These are phyloP conservation scores for Suhomyces bribrorum DNA, from an alignment of 1,139 yeast species.

Conservation along the genomic window DNA sequence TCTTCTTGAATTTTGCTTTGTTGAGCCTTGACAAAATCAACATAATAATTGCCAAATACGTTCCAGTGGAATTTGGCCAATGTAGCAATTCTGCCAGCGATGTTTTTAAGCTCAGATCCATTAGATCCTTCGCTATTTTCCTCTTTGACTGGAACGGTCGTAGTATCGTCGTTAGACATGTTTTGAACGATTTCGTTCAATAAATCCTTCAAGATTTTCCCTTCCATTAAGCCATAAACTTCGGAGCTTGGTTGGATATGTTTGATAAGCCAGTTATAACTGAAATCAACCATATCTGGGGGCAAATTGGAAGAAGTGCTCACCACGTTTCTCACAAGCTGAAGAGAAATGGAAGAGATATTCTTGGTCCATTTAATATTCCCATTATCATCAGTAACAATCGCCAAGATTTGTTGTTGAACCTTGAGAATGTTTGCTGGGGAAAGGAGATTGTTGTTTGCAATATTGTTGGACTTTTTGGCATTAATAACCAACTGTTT, in stretches of 20 bases:
- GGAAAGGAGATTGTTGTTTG: conserved; percentile 23
- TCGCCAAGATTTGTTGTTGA: conserved; percentile 68
- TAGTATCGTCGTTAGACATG: conserved; percentile 9
- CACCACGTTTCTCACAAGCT: conserved; percentile 53
- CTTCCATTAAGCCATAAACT: conserved; percentile 77
- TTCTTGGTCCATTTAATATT: conserved; percentile 90
- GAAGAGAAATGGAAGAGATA: conserved; percentile 70
- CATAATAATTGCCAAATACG: conserved; percentile 63
- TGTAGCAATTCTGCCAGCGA: conserved; percentile 55
- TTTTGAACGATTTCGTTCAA: conserved; percentile 31
- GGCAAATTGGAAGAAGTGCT: conserved; percentile 28
- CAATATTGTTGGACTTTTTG: conserved; percentile 23
- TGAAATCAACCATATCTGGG: conserved; percentile 56
- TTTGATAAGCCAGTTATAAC: conserved; percentile 77
- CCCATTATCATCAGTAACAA: conserved; percentile 83
- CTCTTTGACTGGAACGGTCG: conserved; percentile 5
- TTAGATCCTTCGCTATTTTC: conserved; percentile 5
- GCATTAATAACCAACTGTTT: conserved; percentile 60
- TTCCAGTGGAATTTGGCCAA: conserved; percentile 72
- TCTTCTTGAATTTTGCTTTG: conserved; percentile 22
- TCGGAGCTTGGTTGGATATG: conserved; percentile 85
- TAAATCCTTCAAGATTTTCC: conserved; percentile 57
- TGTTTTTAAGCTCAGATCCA: conserved; percentile 43
- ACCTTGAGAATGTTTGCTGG: conserved; percentile 35
- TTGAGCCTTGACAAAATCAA: conserved; percentile 25